Base-by-base conservation (phyloP, 2,329 filamentous ascomycete genomes). In the Exophiala sideris region DNA sequence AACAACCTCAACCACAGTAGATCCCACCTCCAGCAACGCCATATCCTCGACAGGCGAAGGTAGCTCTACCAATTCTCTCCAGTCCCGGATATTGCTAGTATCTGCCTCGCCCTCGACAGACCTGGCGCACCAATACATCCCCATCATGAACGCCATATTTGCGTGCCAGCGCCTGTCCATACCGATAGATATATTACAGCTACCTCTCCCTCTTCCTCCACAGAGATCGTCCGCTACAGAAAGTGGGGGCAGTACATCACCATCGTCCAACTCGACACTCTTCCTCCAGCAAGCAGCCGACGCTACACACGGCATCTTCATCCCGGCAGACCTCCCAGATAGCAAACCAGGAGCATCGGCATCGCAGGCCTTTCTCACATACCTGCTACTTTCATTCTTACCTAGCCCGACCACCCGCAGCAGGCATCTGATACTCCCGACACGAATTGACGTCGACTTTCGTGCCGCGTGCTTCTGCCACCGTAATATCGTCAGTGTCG, bases 391-490 rank as follows among this genome's bases (percentile, higher is more conserved):
- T 73, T 91, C 86, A 21, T 94, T 96, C 67, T 73, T 89, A n/a
- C 86, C 91, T 0, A 87, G 94, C 64, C 80, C 82, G 55, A 78
- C 76, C 11, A 80, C 81, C 18, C 75, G 85, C 8, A 71, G 79
- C 42, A 35, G 54, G 11, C 81, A 86, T 54, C 75, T 99, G 39
- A 80, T 96, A 39, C 76, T 87, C 3, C 91, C 94, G 0, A 89
- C 88, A 6, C 86, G 89, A 35, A 88, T 91, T 52, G 85, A 87
- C 41, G 91, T 99, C 40, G 95, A 99, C 73, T 99, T 99, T 70
- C 84, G 94, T 40, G 92, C 95, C n/a, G 94, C 94, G 3, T 99
- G 94, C 69, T 99, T 99, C 74, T 99, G 94, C 69, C 94, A 99
- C 73, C 81, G 92, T 47, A 84, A 83, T 34, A 90, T 97, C 16